Evolutionary conservation across 2,329 filamentous ascomycete genomes (phyloP).

Genomic region (Rhinocladiella similis): DNA sequence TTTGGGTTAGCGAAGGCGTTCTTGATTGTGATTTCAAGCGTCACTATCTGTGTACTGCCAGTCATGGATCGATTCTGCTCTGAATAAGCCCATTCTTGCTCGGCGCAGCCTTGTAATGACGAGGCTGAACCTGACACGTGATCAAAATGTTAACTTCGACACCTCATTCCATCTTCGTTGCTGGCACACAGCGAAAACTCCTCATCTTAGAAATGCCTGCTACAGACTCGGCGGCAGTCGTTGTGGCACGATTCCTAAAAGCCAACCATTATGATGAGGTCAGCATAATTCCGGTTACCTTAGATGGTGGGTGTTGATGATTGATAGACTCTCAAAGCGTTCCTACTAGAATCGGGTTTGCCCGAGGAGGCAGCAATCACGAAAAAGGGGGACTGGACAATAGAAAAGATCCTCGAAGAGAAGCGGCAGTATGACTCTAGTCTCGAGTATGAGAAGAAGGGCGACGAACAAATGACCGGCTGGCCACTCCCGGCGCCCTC

Average conservation of each 20-base stretch:
- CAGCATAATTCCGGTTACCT: neutral
- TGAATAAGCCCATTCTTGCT: neutral
- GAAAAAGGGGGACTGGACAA: constrained; percentile 48
- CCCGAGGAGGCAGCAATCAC: constrained; percentile 49
- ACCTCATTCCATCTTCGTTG: neutral
- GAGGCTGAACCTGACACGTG: neutral
- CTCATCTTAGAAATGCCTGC: constrained; percentile 24
- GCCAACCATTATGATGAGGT: constrained; percentile 42
- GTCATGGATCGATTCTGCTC: neutral
- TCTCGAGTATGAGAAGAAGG: constrained; percentile 56
- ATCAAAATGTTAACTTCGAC: too few species aligned
- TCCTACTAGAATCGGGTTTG: constrained; percentile 58
- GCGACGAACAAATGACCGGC: constrained; percentile 40
- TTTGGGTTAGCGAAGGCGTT: constrained; percentile 1
- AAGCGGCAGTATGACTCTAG: constrained; percentile 60
- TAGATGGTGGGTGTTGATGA: neutral
- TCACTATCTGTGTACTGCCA: neutral
- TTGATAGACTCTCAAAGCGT: constrained; percentile 56
- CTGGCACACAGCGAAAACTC: neutral
- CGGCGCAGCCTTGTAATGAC: neutral
- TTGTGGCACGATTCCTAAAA: constrained; percentile 46
- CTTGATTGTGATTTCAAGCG: neutral
- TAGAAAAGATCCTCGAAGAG: constrained; percentile 62
- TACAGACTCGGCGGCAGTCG: constrained; percentile 29
- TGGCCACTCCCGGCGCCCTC: constrained; percentile 47